Evolutionary conservation across 2,329 filamentous ascomycete genomes (phyloP).

Genomic region (Aspergillus unguis): DNA sequence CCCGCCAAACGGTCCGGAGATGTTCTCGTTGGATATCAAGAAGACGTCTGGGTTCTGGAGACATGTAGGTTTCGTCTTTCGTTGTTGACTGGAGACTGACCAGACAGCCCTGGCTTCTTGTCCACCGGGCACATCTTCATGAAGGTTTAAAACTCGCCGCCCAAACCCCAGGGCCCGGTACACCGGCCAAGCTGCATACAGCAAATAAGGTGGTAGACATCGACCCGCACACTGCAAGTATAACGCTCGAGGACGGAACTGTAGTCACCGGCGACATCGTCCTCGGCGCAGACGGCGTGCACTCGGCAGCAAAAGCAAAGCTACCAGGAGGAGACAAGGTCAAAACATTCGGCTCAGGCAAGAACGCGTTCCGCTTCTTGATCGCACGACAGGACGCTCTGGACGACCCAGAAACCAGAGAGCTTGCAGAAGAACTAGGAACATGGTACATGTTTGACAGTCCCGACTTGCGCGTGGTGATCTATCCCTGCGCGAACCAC

Average conservation of each 20-base stretch:
- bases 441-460: slow-evolving; percentile 46
- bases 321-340: slow-evolving; percentile 28
- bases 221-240: slow-evolving; percentile 38
- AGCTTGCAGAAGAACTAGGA: slow-evolving; percentile 38
- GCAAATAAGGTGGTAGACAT: slow-evolving; percentile 46
- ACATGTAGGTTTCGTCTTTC: slow-evolving; percentile 23
- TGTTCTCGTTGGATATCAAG: slow-evolving; percentile 24
- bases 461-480: slow-evolving; percentile 44
- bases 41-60: slow-evolving; percentile 25
- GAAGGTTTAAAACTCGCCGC: slow-evolving; percentile 50
- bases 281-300: slow-evolving; percentile 55
- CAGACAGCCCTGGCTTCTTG: slow-evolving; percentile 48
- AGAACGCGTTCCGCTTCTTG: slow-evolving; percentile 58
- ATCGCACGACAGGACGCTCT: slow-evolving; percentile 46
- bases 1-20: slow-evolving; percentile 32
- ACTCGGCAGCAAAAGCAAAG: slow-evolving; percentile 30
- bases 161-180: slow-evolving; percentile 32
- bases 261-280: slow-evolving; percentile 49
- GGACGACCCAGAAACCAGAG: slow-evolving; percentile 39
- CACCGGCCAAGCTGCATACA: slow-evolving; percentile 44
- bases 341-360: slow-evolving; percentile 48
- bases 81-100: background rate
- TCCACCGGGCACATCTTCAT: slow-evolving; percentile 55
- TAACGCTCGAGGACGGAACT: slow-evolving; percentile 48
- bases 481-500: slow-evolving; percentile 49